Evolutionary conservation across 2,329 filamentous ascomycete species (phyloP).

Genomic region (Xylogone sp.): DNA sequence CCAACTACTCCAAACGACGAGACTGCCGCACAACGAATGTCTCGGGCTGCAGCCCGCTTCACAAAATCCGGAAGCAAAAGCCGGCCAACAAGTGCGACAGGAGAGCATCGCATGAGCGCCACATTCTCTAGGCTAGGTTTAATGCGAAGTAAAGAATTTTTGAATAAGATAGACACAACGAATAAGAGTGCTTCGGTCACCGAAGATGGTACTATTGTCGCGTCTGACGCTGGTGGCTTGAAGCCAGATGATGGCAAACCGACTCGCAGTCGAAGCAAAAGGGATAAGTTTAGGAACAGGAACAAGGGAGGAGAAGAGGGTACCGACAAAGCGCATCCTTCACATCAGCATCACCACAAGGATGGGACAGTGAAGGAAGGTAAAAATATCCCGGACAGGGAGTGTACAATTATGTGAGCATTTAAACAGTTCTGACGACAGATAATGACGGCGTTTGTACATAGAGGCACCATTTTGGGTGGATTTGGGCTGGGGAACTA

Average conservation of each 20-base stretch:
- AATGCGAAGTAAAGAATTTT: slow-evolving; percentile 24
- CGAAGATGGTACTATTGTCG: slow-evolving; percentile 2
- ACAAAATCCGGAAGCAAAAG: slow-evolving; percentile 43
- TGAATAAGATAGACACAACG: slow-evolving; percentile 15
- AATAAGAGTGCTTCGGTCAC: slow-evolving; percentile 2
- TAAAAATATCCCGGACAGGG: slow-evolving; percentile 37
- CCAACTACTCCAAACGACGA: slow-evolving; percentile 49
- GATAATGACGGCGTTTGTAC: not conserved
- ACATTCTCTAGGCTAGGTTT: slow-evolving; percentile 45
- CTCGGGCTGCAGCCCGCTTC: slow-evolving; percentile 55
- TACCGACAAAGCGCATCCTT: slow-evolving; percentile 20
- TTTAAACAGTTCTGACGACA: not conserved
- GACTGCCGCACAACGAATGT: slow-evolving; percentile 48
- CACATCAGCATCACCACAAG: slow-evolving; percentile 15
- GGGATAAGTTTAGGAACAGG: slow-evolving; percentile 19
- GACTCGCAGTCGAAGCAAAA: slow-evolving; percentile 16
- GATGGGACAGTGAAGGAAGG: slow-evolving; percentile 23
- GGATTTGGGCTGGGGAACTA: not conserved
- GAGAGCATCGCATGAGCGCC: slow-evolving; percentile 54
- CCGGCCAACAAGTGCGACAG: slow-evolving; percentile 54
- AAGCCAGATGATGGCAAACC: slow-evolving; percentile 6
- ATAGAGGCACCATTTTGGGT: not conserved
- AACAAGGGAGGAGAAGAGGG: slow-evolving; percentile 18
- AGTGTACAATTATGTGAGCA: slow-evolving; percentile 44
- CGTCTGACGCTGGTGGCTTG: slow-evolving; percentile 4